Evolutionary conservation across 2,329 filamentous ascomycete species (phyloP), one percentile per base, ranked within the genome.

Genomic region (Fusarium ramigenum): DNA sequence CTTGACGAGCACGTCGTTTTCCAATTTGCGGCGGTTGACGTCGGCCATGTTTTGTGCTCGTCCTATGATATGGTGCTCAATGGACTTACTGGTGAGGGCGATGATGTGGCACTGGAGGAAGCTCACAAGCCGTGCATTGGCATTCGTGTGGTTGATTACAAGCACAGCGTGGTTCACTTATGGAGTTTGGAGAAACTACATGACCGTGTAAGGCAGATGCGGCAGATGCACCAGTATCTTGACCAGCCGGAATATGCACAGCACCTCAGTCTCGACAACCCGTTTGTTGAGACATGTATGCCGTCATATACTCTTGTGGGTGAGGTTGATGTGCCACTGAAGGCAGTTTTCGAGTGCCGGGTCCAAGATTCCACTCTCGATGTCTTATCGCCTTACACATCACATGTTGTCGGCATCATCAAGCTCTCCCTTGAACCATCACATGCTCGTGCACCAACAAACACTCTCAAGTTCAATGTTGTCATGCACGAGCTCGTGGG

Each of bases 11-110:
- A 91, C 73, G 93, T 98, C 14, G 92, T 96, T 25, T 98, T 99
- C 80, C 96, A 99, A 81, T 99, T 98, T 80, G 93, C 94, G 18
- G 91, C 98, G 63, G 91, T 98, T 37, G 96, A 98, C 77, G 86
- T 93, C 71, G 96, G 96, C 4, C 95, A 99, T 78, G 91, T 91
- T 28, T 88, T 97, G 74, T 95, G 93, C 76, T 99, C 96, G 7
- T 97, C 95, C 2, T 99, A 99, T 82, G 96, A 99, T 81, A 92
- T 99, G 83, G 95, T 98, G 7, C 87, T 99, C 46, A 97, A 97
- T 78, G 96, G 94, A 25, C 91, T 98, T 46, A 92, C 93, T 2
- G 91, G 92, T 15, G 96, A 98, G 81, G 94, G 96, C 30, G 90
- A 93, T 66, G 95, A 97, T 78, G 85, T 92, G 37, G 91, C 93